Percentiles rank a stretch among this genome's conserved stretches.
Evolutionary conservation across 257 asterid genomes (phyloP).

Genomic region (Solanum peruvianum): DNA sequence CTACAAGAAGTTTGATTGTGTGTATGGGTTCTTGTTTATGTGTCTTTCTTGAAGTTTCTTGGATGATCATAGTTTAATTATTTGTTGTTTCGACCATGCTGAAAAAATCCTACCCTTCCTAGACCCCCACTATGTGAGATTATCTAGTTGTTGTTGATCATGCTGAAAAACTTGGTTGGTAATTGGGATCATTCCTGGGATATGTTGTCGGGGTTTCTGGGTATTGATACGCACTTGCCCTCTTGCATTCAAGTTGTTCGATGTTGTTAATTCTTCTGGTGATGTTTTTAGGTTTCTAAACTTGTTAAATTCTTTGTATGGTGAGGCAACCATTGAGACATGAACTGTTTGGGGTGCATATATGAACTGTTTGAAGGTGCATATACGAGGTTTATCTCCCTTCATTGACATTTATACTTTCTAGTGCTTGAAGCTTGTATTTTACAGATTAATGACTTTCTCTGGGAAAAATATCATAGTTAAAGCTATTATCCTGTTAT

Average conservation of each 20-base stretch:
- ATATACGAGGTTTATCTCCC: background rate
- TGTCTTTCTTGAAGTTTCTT: background rate
- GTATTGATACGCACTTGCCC: background rate
- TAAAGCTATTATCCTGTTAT: background rate
- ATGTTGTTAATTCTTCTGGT: background rate
- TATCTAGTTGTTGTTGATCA: background rate
- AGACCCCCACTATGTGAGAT: background rate
- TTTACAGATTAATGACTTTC: background rate
- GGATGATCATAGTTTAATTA: background rate
- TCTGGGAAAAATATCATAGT: background rate
- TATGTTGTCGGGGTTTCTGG: background rate
- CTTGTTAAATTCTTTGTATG: background rate
- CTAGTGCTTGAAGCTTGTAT: background rate
- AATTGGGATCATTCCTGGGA: background rate
- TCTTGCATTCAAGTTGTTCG: background rate
- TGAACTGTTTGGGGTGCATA: background rate
- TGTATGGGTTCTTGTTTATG: background rate
- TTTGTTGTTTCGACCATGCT: background rate
- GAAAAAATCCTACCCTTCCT: background rate
- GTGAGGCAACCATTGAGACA: background rate
- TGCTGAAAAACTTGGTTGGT: background rate
- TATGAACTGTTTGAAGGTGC: background rate
- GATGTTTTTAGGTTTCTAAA: background rate
- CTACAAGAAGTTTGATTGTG: background rate
- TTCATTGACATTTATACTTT: background rate